Percentiles rank a stretch among this genome's conserved stretches.
These are phyloP conservation scores for Colletotrichum euphorbiae DNA, from an alignment of 2,329 filamentous ascomycete genomes.

Conservation along the genomic window DNA sequence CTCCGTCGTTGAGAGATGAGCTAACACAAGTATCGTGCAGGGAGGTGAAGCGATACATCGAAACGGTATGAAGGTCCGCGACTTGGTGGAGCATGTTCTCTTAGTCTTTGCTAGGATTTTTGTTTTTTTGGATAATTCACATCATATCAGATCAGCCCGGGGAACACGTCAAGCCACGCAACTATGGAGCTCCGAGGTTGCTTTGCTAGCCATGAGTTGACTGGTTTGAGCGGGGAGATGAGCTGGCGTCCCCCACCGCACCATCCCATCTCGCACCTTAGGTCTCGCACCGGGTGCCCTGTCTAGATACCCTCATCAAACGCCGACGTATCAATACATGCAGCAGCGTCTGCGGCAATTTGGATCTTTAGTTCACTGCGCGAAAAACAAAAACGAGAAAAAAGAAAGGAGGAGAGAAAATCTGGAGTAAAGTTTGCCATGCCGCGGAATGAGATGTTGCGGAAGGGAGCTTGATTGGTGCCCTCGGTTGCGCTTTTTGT, in stretches of 20 bases:
- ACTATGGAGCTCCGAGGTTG: conserved; percentile 1
- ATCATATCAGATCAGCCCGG: conserved; percentile 2
- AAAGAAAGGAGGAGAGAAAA: background rate
- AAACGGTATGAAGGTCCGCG: conserved; percentile 67
- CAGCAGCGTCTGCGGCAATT: background rate
- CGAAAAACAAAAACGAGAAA: too few relatives aligned
- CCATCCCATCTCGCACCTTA: conserved; percentile 2
- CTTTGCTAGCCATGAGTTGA: background rate
- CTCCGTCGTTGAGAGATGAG: background rate
- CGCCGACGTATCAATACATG: conserved; percentile 24
- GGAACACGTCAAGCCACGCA: conserved; percentile 23
- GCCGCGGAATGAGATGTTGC: conserved; percentile 1
- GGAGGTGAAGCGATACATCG: conserved; percentile 83
- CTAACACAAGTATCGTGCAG: conserved; percentile 51
- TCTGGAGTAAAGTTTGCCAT: background rate
- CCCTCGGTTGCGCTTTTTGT: conserved; percentile 29
- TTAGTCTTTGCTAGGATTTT: conserved; percentile 6
- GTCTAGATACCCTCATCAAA: conserved; percentile 37
- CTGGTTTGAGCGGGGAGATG: conserved; percentile 1
- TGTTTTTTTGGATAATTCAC: conserved; percentile 7
- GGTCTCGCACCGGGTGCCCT: conserved; percentile 4
- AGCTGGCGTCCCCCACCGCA: conserved; percentile 7
- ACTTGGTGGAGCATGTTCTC: conserved; percentile 8
- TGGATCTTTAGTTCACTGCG: background rate
- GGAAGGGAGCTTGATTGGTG: conserved; percentile 28